These are phyloP conservation scores for Myriosclerotinia scirpicola DNA, from an alignment of 2,329 filamentous ascomycete species.

Conservation along the genomic window DNA sequence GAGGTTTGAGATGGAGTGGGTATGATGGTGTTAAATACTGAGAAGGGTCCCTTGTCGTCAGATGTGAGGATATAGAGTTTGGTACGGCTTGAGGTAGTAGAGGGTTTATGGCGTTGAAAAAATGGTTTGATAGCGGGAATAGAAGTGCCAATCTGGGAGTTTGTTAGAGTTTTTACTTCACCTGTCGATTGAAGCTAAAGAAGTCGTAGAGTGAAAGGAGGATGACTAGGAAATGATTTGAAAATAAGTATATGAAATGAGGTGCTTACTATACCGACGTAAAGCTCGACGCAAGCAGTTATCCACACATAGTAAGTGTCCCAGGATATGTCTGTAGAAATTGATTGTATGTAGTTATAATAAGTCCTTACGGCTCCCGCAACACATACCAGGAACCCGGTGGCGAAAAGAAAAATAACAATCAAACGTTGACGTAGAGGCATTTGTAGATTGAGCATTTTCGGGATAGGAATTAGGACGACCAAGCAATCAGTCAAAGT, in stretches of 20 bases:
- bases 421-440: conserved; percentile 49
- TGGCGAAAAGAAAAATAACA: conserved; percentile 49
- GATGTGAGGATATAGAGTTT: background rate
- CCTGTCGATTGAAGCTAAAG: background rate
- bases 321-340: conserved; percentile 41
- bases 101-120: conserved; percentile 40
- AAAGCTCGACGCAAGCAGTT: conserved; percentile 43
- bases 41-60: background rate
- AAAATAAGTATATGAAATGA: background rate
- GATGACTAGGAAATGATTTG: background rate
- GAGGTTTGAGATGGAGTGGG: background rate
- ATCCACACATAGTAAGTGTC: conserved; percentile 41
- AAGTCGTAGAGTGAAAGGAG: background rate
- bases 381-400: conserved; percentile 48
- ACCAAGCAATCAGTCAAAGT: conserved; percentile 57
- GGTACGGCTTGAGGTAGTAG: background rate
- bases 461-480: conserved; percentile 51
- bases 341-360: conserved; percentile 38
- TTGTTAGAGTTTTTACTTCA: background rate
- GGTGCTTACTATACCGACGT: conserved; percentile 45
- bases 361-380: conserved; percentile 43
- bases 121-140: conserved; percentile 47
- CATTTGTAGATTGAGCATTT: conserved; percentile 47
- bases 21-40: background rate
- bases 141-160: conserved; percentile 45